A percentile compares a stretch with the other conserved stretches of the same genome.
These are phyloP conservation scores for Sungouiozyma intestinalis DNA, from an alignment of 805 yeast species.

Conservation along the genomic window DNA sequence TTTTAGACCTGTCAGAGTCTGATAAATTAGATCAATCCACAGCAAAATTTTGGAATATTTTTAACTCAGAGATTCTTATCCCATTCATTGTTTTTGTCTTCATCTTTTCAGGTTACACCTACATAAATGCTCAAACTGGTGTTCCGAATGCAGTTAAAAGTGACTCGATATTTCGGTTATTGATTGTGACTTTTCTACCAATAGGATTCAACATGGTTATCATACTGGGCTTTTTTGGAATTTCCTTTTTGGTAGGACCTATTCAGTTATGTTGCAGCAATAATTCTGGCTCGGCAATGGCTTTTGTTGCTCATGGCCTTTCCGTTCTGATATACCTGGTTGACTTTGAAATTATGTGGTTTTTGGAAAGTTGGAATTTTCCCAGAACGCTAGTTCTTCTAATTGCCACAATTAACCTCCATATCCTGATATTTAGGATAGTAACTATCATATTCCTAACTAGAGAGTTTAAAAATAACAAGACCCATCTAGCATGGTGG, in stretches of 20 bases:
- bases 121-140: slow-evolving; percentile 82
- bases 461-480: slow-evolving; percentile 51
- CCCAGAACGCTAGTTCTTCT: slow-evolving; percentile 51
- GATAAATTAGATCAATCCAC: slow-evolving; percentile 55
- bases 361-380: slow-evolving; percentile 58
- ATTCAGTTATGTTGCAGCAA: slow-evolving; percentile 32
- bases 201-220: slow-evolving; percentile 30
- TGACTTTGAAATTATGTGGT: slow-evolving; percentile 54
- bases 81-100: slow-evolving; percentile 63
- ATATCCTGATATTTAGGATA: slow-evolving; percentile 45
- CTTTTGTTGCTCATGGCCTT: slow-evolving; percentile 44
- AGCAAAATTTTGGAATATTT: slow-evolving; percentile 66
- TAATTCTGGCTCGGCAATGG: slow-evolving; percentile 41
- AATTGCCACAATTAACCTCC: slow-evolving; percentile 45
- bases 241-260: slow-evolving; percentile 44
- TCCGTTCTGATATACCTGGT: slow-evolving; percentile 44
- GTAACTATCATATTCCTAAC: slow-evolving; percentile 43
- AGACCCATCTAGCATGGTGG: slow-evolving; percentile 67
- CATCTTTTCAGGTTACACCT: slow-evolving; percentile 62
- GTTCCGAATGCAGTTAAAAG: slow-evolving; percentile 42
- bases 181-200: slow-evolving; percentile 43
- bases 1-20: slow-evolving; percentile 59
- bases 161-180: slow-evolving; percentile 52
- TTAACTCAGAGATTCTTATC: slow-evolving; percentile 69
- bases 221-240: slow-evolving; percentile 28